phyloP scores from a whole-genome alignment of 2,329 filamentous ascomycete genomes.

The Aspergillus sp. region DNA sequence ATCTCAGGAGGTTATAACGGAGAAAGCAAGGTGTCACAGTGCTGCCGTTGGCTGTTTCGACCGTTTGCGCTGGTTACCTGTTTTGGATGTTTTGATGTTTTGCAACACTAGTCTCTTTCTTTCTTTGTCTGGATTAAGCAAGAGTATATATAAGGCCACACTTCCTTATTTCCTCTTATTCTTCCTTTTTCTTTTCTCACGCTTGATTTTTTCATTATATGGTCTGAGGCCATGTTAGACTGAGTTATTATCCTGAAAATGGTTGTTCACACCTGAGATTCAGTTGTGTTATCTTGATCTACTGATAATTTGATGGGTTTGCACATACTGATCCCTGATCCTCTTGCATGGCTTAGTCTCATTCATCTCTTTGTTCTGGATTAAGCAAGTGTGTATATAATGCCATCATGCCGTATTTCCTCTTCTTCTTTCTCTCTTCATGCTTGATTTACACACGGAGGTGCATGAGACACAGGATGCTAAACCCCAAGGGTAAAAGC shows the following conservation, averaged over 20 bases:
- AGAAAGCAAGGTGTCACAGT: too few species aligned
- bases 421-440: neutral
- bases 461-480: too few species aligned
- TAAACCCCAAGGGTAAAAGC: too few species aligned
- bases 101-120: too few species aligned
- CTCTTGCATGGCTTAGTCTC: too few species aligned
- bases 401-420: neutral
- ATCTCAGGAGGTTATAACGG: too few species aligned
- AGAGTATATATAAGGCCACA: neutral
- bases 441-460: conserved; percentile 1
- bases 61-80: neutral
- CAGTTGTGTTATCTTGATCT: too few species aligned
- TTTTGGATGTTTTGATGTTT: conserved; percentile 1
- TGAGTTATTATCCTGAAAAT: too few species aligned
- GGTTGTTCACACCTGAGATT: too few species aligned
- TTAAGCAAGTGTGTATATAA: neutral
- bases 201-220: conserved; percentile 1
- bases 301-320: too few species aligned
- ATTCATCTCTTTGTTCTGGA: neutral
- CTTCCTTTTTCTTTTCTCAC: neutral
- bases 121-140: conserved; percentile 1
- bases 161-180: neutral
- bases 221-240: too few species aligned
- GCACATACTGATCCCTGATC: too few species aligned
- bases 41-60: neutral